Evolutionary conservation across 2,329 filamentous ascomycete genomes (phyloP).

Genomic region (Colletotrichum tanaceti): DNA sequence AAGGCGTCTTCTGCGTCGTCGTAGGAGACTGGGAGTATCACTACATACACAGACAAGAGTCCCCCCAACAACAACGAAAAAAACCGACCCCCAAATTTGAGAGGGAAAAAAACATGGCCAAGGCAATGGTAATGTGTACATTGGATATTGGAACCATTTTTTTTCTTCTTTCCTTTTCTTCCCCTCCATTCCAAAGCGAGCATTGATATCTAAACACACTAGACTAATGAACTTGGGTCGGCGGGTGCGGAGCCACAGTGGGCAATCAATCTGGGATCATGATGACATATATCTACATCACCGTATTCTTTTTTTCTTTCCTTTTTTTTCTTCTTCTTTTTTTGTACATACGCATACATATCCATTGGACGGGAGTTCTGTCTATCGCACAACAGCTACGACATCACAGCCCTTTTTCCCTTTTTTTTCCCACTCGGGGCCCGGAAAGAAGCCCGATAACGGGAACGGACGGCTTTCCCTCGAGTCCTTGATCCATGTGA

Average conservation of each 20-base stretch:
- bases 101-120: conserved; percentile 6
- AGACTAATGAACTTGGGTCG: conserved; percentile 34
- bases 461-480: too few species aligned
- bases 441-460: background rate
- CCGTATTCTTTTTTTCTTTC: background rate
- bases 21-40: background rate
- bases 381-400: background rate
- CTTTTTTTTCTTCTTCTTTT: too few species aligned
- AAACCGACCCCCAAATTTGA: too few species aligned
- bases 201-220: conserved; percentile 38
- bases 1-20: conserved; percentile 8
- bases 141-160: conserved; percentile 12
- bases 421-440: too few species aligned
- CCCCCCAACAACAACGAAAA: too few species aligned
- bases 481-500: background rate
- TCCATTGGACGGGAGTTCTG: conserved; percentile 1
- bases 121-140: conserved; percentile 33
- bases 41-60: too few species aligned
- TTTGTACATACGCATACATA: conserved; percentile 23
- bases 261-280: conserved; percentile 32
- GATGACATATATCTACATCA: conserved; percentile 14
- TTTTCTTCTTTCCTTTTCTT: background rate
- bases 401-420: background rate
- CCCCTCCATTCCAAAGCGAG: conserved; percentile 16
- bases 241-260: background rate